These are phyloP conservation scores for Sporothrix brasiliensis DNA, from an alignment of 2,329 filamentous ascomycete genomes.

Conservation along the genomic window DNA sequence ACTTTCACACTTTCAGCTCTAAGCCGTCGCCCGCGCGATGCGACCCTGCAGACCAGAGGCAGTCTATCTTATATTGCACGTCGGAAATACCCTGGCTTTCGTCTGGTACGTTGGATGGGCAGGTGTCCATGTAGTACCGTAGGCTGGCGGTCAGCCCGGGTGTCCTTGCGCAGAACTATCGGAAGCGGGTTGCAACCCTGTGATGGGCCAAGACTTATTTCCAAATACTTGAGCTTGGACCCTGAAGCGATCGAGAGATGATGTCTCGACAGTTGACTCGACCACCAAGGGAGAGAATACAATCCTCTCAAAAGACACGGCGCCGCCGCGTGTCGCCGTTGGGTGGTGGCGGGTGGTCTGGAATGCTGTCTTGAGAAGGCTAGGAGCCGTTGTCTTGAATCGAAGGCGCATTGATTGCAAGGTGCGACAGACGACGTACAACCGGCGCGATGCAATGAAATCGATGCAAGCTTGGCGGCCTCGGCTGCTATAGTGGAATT, in stretches of 20 bases:
- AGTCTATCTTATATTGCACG: no score
- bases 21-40: neutral
- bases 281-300: neutral
- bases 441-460: no score
- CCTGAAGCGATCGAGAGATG: no score
- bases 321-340: constrained; percentile 14
- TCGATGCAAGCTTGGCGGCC: neutral
- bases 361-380: constrained; percentile 9
- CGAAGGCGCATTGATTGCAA: no score
- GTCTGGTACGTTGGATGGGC: neutral
- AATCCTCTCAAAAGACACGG: constrained; percentile 3
- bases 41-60: neutral
- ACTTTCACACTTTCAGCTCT: no score
- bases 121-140: no score
- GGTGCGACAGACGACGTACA: no score
- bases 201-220: no score
- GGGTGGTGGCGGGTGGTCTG: neutral
- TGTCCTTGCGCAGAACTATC: neutral
- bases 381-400: no score
- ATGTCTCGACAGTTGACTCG: no score
- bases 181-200: constrained; percentile 18
- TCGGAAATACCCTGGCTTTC: neutral
- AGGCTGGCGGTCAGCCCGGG: neutral
- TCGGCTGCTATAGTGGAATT: neutral
- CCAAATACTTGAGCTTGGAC: no score